A percentile compares a stretch with the other conserved stretches of the same genome.
Conservation (phyloP, 257 asterid genomes). For the Plantago ovata region DNA sequence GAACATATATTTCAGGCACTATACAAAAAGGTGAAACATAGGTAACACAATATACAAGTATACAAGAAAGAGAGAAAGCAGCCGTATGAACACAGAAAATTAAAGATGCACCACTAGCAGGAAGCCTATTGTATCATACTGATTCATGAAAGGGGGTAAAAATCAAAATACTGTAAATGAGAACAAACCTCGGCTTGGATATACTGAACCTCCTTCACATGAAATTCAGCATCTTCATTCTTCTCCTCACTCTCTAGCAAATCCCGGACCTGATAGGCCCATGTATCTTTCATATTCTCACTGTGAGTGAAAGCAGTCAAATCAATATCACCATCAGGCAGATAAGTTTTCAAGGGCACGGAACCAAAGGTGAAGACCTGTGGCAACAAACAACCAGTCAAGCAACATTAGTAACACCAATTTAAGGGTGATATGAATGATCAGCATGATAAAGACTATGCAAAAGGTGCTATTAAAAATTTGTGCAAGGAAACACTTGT, state of each 20-base stretch:
- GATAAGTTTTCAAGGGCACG: constrained; percentile 91
- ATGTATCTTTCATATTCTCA: constrained; percentile 66
- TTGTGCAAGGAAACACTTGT: no score
- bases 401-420: neutral
- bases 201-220: constrained; percentile 96
- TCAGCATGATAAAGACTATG: constrained; percentile 1
- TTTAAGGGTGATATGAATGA: constrained; percentile 2
- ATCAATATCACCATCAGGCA: constrained; percentile 94
- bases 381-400: constrained; percentile 14
- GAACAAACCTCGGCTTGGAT: constrained; percentile 89
- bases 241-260: constrained; percentile 86
- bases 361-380: constrained; percentile 90
- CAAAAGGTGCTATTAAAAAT: no score
- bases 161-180: constrained; percentile 1
- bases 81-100: no score
- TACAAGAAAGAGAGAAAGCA: no score
- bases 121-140: no score
- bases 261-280: constrained; percentile 93
- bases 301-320: constrained; percentile 76
- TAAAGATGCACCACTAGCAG: no score
- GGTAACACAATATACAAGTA: no score
- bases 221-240: constrained; percentile 85
- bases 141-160: neutral
- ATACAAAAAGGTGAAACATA: no score
- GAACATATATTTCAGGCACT: no score